These are phyloP conservation scores for Hysterium pulicare DNA, from an alignment of 2,329 filamentous ascomycete genomes.

Conservation along the genomic window DNA sequence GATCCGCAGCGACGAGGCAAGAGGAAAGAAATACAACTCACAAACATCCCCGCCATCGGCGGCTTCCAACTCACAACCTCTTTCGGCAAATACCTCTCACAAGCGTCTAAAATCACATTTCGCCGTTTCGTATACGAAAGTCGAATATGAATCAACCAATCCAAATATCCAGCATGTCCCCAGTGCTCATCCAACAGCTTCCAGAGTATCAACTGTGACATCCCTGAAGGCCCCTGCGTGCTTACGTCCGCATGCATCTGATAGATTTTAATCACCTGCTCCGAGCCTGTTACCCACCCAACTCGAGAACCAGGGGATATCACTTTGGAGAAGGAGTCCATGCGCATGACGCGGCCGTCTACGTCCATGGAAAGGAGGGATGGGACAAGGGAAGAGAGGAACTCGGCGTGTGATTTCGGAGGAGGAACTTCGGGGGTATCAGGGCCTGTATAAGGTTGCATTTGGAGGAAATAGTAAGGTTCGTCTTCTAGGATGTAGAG, in stretches of 20 bases:
- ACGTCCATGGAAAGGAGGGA: slow-evolving; percentile 75
- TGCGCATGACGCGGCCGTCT: slow-evolving; percentile 82
- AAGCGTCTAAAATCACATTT: slow-evolving; percentile 73
- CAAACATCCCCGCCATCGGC: slow-evolving; percentile 91
- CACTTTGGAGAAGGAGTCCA: slow-evolving; percentile 94
- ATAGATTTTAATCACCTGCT: slow-evolving; percentile 80
- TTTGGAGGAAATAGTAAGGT: slow-evolving; percentile 91
- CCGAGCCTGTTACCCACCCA: slow-evolving; percentile 86
- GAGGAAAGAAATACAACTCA: slow-evolving; percentile 46
- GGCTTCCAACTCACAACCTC: slow-evolving; percentile 76
- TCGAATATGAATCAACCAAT: slow-evolving; percentile 82
- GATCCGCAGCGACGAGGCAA: too few species aligned
- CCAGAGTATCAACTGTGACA: slow-evolving; percentile 79
- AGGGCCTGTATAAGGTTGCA: slow-evolving; percentile 67
- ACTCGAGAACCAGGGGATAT: slow-evolving; percentile 75
- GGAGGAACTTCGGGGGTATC: slow-evolving; percentile 51
- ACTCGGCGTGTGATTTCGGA: slow-evolving; percentile 64
- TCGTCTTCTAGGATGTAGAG: slow-evolving; percentile 88
- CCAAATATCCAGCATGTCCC: slow-evolving; percentile 86
- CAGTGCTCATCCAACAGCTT: slow-evolving; percentile 91
- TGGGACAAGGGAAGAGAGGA: slow-evolving; percentile 69
- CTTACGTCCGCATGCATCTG: slow-evolving; percentile 77
- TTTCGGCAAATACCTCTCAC: slow-evolving; percentile 70
- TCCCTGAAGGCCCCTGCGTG: slow-evolving; percentile 80
- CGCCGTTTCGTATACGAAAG: slow-evolving; percentile 77